Conservation (phyloP, 331 rosid genomes). For the Quercus phellos region DNA sequence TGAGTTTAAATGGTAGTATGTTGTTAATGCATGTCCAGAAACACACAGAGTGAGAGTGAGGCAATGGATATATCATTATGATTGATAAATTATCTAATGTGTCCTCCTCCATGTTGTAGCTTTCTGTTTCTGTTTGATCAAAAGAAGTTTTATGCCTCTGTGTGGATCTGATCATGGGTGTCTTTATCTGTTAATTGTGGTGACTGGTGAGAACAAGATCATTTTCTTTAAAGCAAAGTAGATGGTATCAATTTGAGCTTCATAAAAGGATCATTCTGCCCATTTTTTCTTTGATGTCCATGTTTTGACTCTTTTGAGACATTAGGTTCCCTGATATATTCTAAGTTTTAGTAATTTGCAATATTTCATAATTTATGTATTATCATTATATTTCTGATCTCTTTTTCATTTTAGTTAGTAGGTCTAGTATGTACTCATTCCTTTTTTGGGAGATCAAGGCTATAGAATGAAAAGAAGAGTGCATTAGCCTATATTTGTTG, state of each 20-base stretch:
- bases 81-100: background rate
- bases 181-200: background rate
- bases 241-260: background rate
- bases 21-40: background rate
- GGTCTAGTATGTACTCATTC: too few relatives aligned
- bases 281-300: background rate
- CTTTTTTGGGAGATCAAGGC: too few relatives aligned
- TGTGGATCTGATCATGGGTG: background rate
- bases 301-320: background rate
- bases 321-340: too few relatives aligned
- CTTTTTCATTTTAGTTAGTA: too few relatives aligned
- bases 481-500: too few relatives aligned
- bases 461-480: too few relatives aligned
- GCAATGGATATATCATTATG: background rate
- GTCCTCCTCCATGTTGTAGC: background rate
- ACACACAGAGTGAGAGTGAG: background rate
- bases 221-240: background rate
- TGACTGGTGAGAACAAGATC: background rate
- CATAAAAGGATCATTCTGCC: background rate
- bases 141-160: background rate
- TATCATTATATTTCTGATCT: too few relatives aligned
- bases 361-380: too few relatives aligned
- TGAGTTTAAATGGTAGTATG: background rate
- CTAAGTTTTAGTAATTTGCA: too few relatives aligned
- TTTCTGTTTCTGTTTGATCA: background rate